These are phyloP conservation scores for Boletus coccyginus DNA, from an alignment of 768 basidiomycete genomes.

Conservation along the genomic window DNA sequence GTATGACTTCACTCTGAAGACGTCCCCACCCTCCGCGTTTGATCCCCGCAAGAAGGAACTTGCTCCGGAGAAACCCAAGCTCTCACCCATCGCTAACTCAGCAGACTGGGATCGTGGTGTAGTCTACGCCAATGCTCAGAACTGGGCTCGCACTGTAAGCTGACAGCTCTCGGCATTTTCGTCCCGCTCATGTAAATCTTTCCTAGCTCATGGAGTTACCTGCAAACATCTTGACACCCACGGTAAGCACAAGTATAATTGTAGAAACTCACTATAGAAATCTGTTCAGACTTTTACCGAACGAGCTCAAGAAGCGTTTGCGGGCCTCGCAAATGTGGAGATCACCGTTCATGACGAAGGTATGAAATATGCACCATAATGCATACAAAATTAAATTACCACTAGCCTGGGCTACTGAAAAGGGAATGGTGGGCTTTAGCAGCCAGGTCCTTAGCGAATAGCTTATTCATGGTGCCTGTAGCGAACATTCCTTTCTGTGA, in stretches of 20 bases:
- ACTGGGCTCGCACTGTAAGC: slow-evolving; percentile 71
- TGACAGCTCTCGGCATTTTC: background rate
- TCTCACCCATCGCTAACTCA: slow-evolving; percentile 46
- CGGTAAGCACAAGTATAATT: slow-evolving; percentile 39
- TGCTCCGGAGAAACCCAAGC: slow-evolving; percentile 46
- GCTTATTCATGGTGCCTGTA: slow-evolving; percentile 22
- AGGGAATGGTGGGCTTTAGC: slow-evolving; percentile 65
- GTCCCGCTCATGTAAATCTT: background rate
- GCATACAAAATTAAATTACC: background rate
- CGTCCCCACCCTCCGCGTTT: slow-evolving; percentile 61
- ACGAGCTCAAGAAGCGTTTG: slow-evolving; percentile 64
- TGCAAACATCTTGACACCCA: slow-evolving; percentile 84
- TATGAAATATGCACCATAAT: slow-evolving; percentile 24
- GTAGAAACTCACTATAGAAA: background rate
- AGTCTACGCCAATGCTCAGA: slow-evolving; percentile 74
- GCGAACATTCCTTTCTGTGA: slow-evolving; percentile 86
- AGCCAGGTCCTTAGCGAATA: background rate
- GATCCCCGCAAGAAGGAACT: slow-evolving; percentile 57
- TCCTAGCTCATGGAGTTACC: slow-evolving; percentile 78
- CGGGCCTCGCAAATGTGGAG: slow-evolving; percentile 63
- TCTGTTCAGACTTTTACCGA: slow-evolving; percentile 60
- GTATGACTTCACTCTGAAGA: slow-evolving; percentile 80
- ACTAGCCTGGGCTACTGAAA: slow-evolving; percentile 76
- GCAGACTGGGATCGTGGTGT: slow-evolving; percentile 70
- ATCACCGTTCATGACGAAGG: slow-evolving; percentile 74